These are phyloP conservation scores for Setaria viridis DNA, from an alignment of 202 grass and related monocot species.

Conservation along the genomic window DNA sequence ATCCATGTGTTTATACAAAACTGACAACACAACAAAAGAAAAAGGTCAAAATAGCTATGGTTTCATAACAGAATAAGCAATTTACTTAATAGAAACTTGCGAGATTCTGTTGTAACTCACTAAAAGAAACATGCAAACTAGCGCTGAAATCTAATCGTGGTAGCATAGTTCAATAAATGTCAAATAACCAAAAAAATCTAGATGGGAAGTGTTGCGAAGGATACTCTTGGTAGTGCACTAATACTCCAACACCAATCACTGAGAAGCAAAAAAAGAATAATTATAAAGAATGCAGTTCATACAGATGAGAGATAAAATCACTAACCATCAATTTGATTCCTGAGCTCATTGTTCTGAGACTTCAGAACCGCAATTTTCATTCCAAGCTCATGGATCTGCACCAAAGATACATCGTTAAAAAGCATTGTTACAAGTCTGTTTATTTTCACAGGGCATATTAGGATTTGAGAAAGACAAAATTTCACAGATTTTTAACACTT, in stretches of 20 bases:
- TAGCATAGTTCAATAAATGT: neutral
- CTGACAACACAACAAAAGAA: slow-evolving; percentile 53
- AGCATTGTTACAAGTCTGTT: neutral
- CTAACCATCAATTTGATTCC: slow-evolving; percentile 93
- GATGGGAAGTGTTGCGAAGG: neutral
- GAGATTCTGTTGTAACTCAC: neutral
- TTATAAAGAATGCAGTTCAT: slow-evolving; percentile 12
- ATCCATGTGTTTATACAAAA: slow-evolving; percentile 92
- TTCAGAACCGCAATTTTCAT: slow-evolving; percentile 98
- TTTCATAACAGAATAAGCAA: neutral
- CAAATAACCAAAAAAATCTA: neutral
- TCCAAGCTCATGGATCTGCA: slow-evolving; percentile 97
- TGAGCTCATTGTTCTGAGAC: slow-evolving; percentile 86
- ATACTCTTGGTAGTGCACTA: slow-evolving; percentile 13
- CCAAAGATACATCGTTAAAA: slow-evolving; percentile 24
- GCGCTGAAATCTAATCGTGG: neutral
- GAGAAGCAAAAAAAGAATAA: neutral
- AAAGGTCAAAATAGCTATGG: slow-evolving; percentile 24
- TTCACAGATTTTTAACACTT: neutral
- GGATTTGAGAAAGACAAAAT: neutral
- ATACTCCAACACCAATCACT: slow-evolving; percentile 18
- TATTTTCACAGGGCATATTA: neutral
- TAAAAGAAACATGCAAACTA: neutral
- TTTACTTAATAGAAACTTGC: neutral
- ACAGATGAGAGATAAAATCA: slow-evolving; percentile 32